Evolutionary conservation across 2,329 filamentous ascomycete species (phyloP).

Genomic region (Nothophoma quercina): DNA sequence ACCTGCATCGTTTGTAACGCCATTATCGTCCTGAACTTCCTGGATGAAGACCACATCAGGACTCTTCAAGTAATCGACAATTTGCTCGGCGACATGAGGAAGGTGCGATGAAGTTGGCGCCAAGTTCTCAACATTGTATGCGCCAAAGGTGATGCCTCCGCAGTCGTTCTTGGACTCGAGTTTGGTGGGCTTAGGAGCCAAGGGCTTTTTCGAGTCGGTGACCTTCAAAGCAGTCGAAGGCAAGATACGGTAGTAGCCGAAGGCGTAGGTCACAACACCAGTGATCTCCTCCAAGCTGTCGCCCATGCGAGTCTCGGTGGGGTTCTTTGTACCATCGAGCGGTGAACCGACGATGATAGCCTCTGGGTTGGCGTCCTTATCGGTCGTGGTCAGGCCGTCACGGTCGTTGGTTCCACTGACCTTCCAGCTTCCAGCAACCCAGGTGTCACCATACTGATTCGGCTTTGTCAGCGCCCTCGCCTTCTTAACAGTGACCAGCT

Average conservation of each 20-base stretch:
- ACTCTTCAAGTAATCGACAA: conserved; percentile 68
- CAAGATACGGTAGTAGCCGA: conserved; percentile 74
- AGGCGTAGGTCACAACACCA: conserved; percentile 70
- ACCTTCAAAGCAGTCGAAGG: conserved; percentile 66
- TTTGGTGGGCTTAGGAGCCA: conserved; percentile 59
- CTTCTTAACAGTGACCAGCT: conserved; percentile 69
- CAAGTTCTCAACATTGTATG: conserved; percentile 77
- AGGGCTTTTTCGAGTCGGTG: conserved; percentile 54
- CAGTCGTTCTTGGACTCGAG: conserved; percentile 66
- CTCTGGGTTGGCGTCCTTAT: conserved; percentile 72
- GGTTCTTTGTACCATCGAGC: conserved; percentile 70
- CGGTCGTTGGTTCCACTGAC: conserved; percentile 68
- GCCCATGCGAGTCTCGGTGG: conserved; percentile 67
- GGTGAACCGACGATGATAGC: conserved; percentile 70
- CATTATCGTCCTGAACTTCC: conserved; percentile 74
- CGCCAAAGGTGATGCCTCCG: conserved; percentile 67
- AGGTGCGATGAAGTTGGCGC: conserved; percentile 64
- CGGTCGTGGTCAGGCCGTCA: conserved; percentile 69
- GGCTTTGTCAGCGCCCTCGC: conserved; percentile 67
- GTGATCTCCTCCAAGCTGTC: conserved; percentile 71
- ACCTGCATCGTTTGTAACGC: conserved; percentile 66
- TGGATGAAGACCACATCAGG: conserved; percentile 74
- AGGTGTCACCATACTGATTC: conserved; percentile 72
- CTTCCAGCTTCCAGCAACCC: conserved; percentile 71
- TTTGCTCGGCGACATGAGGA: conserved; percentile 67